phyloP scores from a whole-genome alignment of 1,139 yeast genomes.

The Kluyveromyces sp. region DNA sequence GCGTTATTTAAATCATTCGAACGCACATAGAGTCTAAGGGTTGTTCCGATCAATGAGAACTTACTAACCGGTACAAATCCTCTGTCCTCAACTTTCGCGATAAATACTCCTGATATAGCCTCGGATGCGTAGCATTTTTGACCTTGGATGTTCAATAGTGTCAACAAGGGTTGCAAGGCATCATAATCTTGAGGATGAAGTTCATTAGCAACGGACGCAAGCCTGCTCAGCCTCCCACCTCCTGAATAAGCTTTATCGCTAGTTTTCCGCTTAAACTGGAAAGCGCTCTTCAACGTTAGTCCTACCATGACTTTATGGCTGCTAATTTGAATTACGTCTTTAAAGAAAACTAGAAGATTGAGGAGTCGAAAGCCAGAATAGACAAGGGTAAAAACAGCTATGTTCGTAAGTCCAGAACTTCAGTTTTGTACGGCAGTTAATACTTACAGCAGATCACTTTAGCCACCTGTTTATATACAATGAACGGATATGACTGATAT shows the following conservation, averaged over 20 bases:
- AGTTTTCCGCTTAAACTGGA: background rate
- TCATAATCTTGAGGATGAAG: conserved; percentile 5
- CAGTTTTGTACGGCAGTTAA: too few species aligned
- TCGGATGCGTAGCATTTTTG: conserved; percentile 7
- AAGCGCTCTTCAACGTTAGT: conserved; percentile 1
- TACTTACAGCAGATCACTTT: too few species aligned
- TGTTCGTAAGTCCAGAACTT: too few species aligned
- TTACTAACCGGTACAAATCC: conserved; percentile 3
- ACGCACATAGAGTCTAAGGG: conserved; percentile 4
- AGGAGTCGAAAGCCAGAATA: too few species aligned
- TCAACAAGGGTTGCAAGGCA: conserved; percentile 8
- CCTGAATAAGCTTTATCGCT: background rate
- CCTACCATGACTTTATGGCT: background rate
- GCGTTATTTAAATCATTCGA: conserved; percentile 1
- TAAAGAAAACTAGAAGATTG: too few species aligned
- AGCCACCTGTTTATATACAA: too few species aligned
- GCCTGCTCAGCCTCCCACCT: background rate
- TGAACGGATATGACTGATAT: too few species aligned
- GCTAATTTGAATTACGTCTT: too few species aligned
- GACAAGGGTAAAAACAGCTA: too few species aligned
- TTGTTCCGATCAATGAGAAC: conserved; percentile 7
- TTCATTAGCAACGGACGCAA: background rate
- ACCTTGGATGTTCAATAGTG: conserved; percentile 8
- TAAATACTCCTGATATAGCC: conserved; percentile 1
- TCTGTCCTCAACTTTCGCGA: background rate